A percentile compares a stretch with the other conserved stretches of the same genome.
Evolutionary conservation across 208 protist genomes (phyloP).

Genomic region (Wallacemonas collosoma): DNA sequence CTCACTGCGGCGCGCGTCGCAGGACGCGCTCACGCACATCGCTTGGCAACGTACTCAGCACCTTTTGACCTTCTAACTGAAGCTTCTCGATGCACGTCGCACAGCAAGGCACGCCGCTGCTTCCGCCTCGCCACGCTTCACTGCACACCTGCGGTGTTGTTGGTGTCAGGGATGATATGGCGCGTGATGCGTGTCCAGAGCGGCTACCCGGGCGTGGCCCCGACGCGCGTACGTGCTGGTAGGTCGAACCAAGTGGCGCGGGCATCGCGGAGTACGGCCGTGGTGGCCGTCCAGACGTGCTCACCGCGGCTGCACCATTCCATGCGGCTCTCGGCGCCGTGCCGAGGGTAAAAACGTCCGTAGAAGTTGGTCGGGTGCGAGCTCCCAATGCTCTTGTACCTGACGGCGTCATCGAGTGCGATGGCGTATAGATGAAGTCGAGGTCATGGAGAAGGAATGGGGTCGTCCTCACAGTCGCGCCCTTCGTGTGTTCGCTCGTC

Average conservation of each 20-base stretch:
- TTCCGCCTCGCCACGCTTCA: no score
- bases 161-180: background rate
- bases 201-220: no score
- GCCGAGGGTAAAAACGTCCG: background rate
- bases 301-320: background rate
- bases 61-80: background rate
- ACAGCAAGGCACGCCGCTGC: no score
- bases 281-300: background rate
- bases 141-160: background rate
- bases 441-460: constrained; percentile 6
- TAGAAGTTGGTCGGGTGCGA: background rate
- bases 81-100: background rate
- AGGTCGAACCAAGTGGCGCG: background rate
- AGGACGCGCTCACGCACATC: background rate
- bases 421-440: constrained; percentile 12
- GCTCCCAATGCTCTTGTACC: background rate
- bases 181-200: background rate
- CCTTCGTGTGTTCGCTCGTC: background rate
- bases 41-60: background rate
- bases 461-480: background rate
- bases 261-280: background rate
- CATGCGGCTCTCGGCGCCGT: background rate
- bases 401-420: background rate
- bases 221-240: background rate
- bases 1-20: background rate